Conservation (phyloP, 2,329 filamentous ascomycete genomes). For the Epicoccum nigrum region DNA sequence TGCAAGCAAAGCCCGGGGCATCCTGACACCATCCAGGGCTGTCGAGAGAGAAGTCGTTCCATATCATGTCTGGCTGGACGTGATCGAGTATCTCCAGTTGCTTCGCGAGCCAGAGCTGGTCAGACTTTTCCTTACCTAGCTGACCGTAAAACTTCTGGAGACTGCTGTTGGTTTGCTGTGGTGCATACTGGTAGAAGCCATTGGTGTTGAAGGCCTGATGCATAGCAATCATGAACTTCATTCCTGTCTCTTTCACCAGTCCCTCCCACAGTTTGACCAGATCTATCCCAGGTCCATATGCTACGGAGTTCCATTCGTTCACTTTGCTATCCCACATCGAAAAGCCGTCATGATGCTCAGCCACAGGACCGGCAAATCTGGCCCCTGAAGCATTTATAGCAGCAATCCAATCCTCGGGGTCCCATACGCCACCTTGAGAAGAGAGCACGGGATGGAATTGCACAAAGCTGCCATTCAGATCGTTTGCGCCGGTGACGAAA, state of each 20-base stretch:
- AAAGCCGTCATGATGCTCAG: background rate
- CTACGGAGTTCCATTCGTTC: background rate
- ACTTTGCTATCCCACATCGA: background rate
- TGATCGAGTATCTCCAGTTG: constrained; percentile 1
- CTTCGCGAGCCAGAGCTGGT: constrained; percentile 2
- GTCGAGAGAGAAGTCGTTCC: background rate
- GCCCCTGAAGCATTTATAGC: background rate
- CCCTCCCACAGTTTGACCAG: background rate
- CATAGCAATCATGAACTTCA: background rate
- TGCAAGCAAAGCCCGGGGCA: background rate
- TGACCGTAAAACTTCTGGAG: constrained; percentile 2
- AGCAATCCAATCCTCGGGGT: background rate
- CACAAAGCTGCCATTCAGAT: background rate
- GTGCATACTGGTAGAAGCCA: background rate
- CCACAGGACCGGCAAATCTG: background rate
- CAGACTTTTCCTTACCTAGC: constrained; percentile 2
- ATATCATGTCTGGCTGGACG: background rate
- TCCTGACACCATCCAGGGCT: background rate
- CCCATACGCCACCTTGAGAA: background rate
- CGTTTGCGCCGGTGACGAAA: background rate
- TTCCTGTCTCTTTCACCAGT: background rate
- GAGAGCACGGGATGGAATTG: background rate
- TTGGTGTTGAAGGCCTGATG: background rate
- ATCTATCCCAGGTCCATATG: background rate
- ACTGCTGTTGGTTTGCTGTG: constrained; percentile 2